These are phyloP conservation scores for Xylariaceae sp. DNA, from an alignment of 2,329 filamentous ascomycete species.

Conservation along the genomic window DNA sequence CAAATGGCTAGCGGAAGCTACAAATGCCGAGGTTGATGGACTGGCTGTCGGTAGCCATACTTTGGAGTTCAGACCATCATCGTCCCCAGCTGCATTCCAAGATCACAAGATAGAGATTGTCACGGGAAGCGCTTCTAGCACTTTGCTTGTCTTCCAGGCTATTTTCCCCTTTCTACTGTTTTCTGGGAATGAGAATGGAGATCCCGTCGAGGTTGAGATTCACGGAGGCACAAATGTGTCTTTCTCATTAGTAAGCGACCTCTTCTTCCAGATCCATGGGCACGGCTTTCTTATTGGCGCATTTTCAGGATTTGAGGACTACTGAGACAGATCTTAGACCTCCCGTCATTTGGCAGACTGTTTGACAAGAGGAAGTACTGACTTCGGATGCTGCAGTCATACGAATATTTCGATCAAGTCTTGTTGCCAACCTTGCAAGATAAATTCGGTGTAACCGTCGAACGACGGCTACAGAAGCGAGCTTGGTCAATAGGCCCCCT, in stretches of 20 bases:
- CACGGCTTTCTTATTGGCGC: neutral
- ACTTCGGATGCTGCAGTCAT: constrained; percentile 40
- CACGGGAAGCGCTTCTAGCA: constrained; percentile 54
- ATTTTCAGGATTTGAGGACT: neutral
- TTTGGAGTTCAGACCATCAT: constrained; percentile 50
- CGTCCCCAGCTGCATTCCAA: constrained; percentile 42
- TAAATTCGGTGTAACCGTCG: constrained; percentile 52
- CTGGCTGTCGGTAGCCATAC: constrained; percentile 54
- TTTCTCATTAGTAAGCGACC: constrained; percentile 45
- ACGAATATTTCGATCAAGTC: constrained; percentile 65
- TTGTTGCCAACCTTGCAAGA: constrained; percentile 57
- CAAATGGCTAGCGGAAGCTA: constrained; percentile 55
- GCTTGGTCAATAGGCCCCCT: constrained; percentile 55
- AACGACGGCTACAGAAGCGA: constrained; percentile 47
- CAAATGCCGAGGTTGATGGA: constrained; percentile 53
- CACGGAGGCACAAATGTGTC: constrained; percentile 62
- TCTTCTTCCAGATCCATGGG: neutral
- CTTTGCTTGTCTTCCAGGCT: constrained; percentile 62
- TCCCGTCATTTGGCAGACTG: neutral
- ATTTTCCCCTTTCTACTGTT: constrained; percentile 62
- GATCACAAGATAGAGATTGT: constrained; percentile 52
- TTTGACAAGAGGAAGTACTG: neutral
- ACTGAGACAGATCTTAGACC: neutral
- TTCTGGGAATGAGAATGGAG: constrained; percentile 46
- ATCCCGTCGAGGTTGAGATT: constrained; percentile 53